A percentile compares a stretch with the other conserved stretches of the same genome.
These are phyloP conservation scores for Aschersonia sp. DNA, from an alignment of 2,329 filamentous ascomycete species.

Conservation along the genomic window DNA sequence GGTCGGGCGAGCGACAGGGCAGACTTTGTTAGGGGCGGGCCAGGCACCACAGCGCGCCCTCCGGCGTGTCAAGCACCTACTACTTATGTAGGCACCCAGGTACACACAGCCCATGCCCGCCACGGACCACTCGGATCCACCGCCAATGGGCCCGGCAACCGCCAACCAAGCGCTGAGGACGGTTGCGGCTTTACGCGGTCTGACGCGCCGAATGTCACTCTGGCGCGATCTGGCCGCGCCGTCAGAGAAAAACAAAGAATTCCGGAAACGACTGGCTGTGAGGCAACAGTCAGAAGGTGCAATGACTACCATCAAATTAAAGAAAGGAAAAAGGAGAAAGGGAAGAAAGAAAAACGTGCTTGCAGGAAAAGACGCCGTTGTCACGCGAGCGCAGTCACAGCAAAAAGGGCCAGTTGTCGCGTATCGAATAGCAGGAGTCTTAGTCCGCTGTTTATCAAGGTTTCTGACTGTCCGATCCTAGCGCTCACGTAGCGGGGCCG, in stretches of 20 bases:
- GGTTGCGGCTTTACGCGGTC: conserved; percentile 21
- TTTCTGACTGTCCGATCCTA: neutral
- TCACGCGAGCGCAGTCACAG: no score
- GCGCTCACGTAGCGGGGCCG: neutral
- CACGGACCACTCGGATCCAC: neutral
- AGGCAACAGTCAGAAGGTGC: neutral
- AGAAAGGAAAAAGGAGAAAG: no score
- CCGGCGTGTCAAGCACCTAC: neutral
- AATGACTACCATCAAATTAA: neutral
- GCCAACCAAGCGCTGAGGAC: conserved; percentile 1
- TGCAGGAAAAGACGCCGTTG: no score
- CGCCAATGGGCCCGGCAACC: neutral
- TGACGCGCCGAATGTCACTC: conserved; percentile 11
- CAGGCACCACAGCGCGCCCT: neutral
- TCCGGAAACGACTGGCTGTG: neutral
- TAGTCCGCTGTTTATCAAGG: neutral
- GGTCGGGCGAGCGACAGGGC: neutral
- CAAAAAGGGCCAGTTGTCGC: no score
- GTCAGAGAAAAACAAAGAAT: neutral
- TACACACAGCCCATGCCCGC: neutral
- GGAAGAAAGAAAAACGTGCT: no score
- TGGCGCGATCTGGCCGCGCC: conserved; percentile 2
- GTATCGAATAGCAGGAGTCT: no score
- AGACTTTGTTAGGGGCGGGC: neutral
- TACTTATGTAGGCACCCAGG: neutral